Percentiles rank a stretch among this genome's conserved stretches.
phyloP scores from a whole-genome alignment of 2,329 filamentous ascomycete genomes.

The Exophiala viscosa region DNA sequence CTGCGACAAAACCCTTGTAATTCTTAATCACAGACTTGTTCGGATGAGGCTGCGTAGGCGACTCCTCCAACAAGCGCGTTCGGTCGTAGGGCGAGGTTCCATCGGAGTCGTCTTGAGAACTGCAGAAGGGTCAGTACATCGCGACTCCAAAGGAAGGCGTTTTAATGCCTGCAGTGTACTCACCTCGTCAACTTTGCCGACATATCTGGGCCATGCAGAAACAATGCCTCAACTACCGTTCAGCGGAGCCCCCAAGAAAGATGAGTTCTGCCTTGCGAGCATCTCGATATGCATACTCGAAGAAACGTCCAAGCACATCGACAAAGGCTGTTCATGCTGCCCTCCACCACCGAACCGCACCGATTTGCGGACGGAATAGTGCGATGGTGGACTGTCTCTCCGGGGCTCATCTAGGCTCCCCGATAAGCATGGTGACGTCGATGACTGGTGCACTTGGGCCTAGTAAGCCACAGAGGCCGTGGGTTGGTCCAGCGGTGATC shows the following conservation, averaged over 20 bases:
- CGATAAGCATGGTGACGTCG: constrained; percentile 7
- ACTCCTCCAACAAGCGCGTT: not conserved
- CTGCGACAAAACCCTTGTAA: constrained; percentile 95
- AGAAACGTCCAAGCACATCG: not conserved
- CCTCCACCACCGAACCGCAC: not conserved
- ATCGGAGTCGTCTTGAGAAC: constrained; percentile 7
- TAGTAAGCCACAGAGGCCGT: too few species aligned
- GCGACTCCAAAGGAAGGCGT: not conserved
- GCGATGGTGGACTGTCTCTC: not conserved
- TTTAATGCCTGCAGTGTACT: not conserved
- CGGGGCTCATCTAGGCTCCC: constrained; percentile 20
- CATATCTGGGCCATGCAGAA: constrained; percentile 14
- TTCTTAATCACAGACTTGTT: constrained; percentile 40
- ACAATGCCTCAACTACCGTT: constrained; percentile 4
- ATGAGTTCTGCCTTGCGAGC: too few species aligned
- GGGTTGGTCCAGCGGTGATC: too few species aligned
- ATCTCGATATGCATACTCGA: not conserved
- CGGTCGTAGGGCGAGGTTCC: not conserved
- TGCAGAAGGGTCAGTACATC: constrained; percentile 4
- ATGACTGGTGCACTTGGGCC: not conserved
- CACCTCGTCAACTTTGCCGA: constrained; percentile 14
- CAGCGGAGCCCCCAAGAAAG: too few species aligned
- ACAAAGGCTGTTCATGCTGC: too few species aligned
- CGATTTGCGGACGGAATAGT: not conserved
- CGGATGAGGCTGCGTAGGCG: not conserved